Evolutionary conservation across 768 basidiomycete species (phyloP).

Genomic region (Dioszegia crocea): DNA sequence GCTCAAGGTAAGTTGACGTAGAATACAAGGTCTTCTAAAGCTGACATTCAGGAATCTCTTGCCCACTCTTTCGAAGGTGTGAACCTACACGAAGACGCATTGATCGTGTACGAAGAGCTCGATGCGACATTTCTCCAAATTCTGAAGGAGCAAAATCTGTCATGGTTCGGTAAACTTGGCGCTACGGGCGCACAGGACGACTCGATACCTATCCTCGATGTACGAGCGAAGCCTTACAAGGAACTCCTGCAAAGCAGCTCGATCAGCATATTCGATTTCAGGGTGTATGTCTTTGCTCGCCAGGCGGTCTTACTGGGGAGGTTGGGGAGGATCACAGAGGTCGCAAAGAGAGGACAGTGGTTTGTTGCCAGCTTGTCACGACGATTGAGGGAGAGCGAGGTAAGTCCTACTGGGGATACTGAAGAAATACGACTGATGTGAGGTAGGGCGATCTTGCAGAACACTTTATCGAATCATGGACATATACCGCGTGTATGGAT

Average conservation of each 20-base stretch:
- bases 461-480: constrained; percentile 89
- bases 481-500: constrained; percentile 80
- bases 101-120: constrained; percentile 83
- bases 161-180: constrained; percentile 88
- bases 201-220: constrained; percentile 70
- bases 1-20: constrained; percentile 64
- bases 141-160: constrained; percentile 55
- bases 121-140: constrained; percentile 68
- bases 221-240: constrained; percentile 75
- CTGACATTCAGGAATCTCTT: constrained; percentile 71
- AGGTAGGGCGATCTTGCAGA: constrained; percentile 47
- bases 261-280: constrained; percentile 90
- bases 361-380: constrained; percentile 76
- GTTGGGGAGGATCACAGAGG: constrained; percentile 64
- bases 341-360: constrained; percentile 64
- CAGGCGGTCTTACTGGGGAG: constrained; percentile 74
- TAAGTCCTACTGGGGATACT: constrained; percentile 43
- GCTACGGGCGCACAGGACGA: constrained; percentile 69
- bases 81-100: constrained; percentile 80
- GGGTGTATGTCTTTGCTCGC: constrained; percentile 80
- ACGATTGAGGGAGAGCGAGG: constrained; percentile 70
- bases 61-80: constrained; percentile 89
- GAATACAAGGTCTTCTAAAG: not conserved
- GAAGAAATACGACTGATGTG: constrained; percentile 54
- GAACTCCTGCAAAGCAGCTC: constrained; percentile 83